Evolutionary conservation across 495 filamentous ascomycete species (phyloP), one percentile per base, ranked within the genome.

Genomic region (Patellaria atrata): DNA sequence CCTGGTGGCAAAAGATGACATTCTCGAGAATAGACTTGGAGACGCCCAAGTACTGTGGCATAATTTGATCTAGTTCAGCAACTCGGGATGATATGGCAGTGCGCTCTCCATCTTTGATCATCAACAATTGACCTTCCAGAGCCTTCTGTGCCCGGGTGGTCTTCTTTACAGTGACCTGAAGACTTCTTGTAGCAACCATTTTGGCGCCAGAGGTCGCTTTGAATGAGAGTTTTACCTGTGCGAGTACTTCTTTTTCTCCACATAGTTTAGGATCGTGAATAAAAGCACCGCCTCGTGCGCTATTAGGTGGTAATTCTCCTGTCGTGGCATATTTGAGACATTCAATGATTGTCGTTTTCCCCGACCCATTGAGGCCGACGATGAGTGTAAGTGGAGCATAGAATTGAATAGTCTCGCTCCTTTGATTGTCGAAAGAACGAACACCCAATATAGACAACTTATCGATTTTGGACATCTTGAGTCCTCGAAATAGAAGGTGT

Each of bases 331-430:
- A 97, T 53, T 94, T 94, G 47, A 97, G 83, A 52, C 89, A 94
- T 56, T 97, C 89, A 59, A 97, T 96, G 54, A 97, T 93, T 28
- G 91, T 96, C 28, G 89, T 97, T 61, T 97, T 97, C 27, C 91
- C 89, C 6, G 86, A 94, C 37, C 89, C 89, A 65, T 97, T 97
- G 49, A 81, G 81, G 27, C 89, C 89, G 34, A 97, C 89, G 43
- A 97, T 96, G 33, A 97, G 67, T 5, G 89, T 97, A 21, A 97
- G 64, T 11, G 89, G 89, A 5, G 81, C 77, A 34, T 84, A 66
- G 54, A 97, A 94, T 36, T 79, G 68, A 17, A 97, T 94, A n/a
- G 70, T 78, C 60, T 94, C 75, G 35, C 64, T 73, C 33, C 66
- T 61, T 16, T 61, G 65, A 48, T 81, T 79, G 58, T 82, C 80